Evolutionary conservation across 371 early-diverging fungal genomes (phyloP).

Genomic region (Sporodiniella umbellata): DNA sequence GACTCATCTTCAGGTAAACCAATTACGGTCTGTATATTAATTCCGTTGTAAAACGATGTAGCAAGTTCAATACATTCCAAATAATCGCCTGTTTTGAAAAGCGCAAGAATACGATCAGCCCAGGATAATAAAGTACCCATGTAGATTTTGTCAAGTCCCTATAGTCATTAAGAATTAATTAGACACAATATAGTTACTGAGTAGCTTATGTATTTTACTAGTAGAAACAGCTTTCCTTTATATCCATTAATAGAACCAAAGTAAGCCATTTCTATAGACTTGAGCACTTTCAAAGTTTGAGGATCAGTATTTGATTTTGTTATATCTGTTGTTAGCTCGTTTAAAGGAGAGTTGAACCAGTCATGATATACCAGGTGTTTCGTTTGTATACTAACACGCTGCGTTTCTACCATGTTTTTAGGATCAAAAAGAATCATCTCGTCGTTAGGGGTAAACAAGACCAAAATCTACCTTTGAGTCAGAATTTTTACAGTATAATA

Average conservation of each 20-base stretch:
- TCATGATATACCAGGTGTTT: conserved; percentile 67
- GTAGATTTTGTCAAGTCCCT: conserved; percentile 65
- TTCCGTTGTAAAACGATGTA: conserved; percentile 64
- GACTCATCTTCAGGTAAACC: conserved; percentile 69
- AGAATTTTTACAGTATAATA: background rate
- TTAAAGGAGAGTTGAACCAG: conserved; percentile 49
- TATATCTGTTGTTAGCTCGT: conserved; percentile 21
- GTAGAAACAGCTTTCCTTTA: conserved; percentile 65
- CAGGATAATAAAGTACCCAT: conserved; percentile 71
- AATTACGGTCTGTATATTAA: conserved; percentile 59
- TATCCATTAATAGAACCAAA: conserved; percentile 64
- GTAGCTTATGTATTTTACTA: no score
- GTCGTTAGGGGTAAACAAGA: conserved; percentile 62
- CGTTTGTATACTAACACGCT: conserved; percentile 52
- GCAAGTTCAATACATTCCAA: conserved; percentile 68
- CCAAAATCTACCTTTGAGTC: conserved; percentile 48
- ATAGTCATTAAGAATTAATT: no score
- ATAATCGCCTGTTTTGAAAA: conserved; percentile 72
- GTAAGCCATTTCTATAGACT: conserved; percentile 66
- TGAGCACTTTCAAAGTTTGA: conserved; percentile 13
- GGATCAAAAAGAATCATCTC: conserved; percentile 72
- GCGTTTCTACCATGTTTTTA: conserved; percentile 57
- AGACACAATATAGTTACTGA: no score
- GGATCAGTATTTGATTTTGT: conserved; percentile 5
- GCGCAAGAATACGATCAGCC: conserved; percentile 71